A percentile compares a stretch with the other conserved stretches of the same genome.
Conservation (phyloP, 2,329 filamentous ascomycete species). For the Phaeosphaeriaceae sp. region DNA sequence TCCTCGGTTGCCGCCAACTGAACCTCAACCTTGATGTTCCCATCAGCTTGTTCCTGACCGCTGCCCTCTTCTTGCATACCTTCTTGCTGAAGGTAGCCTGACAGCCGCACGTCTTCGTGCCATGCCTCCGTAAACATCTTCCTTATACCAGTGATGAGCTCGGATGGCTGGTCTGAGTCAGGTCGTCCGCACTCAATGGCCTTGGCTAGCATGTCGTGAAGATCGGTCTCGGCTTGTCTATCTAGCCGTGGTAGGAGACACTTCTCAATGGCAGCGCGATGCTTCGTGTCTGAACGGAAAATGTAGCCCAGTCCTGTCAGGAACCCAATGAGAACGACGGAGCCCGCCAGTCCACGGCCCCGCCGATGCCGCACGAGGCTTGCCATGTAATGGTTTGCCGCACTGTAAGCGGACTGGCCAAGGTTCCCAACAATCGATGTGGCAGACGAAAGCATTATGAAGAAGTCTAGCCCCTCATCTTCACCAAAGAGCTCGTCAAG, state of each 20-base stretch:
- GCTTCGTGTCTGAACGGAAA: constrained; percentile 2
- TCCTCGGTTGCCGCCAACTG: not conserved
- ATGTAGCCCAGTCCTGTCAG: constrained; percentile 53
- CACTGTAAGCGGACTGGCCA: constrained; percentile 21
- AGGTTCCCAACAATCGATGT: constrained; percentile 10
- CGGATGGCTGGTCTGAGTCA: constrained; percentile 6
- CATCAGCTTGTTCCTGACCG: constrained; percentile 5
- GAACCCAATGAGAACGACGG: constrained; percentile 48
- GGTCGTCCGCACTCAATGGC: constrained; percentile 13
- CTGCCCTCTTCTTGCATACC: constrained; percentile 4
- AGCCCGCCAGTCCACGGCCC: constrained; percentile 47
- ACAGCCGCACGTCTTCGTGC: constrained; percentile 9
- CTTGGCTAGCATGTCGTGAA: constrained; percentile 17
- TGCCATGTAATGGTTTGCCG: constrained; percentile 48
- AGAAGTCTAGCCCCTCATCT: constrained; percentile 20
- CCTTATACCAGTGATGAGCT: constrained; percentile 12
- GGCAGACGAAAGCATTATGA: constrained; percentile 23
- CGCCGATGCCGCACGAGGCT: constrained; percentile 47
- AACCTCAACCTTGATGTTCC: constrained; percentile 4
- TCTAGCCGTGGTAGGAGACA: not conserved
- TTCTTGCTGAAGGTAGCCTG: constrained; percentile 4
- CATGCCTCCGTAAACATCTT: constrained; percentile 6
- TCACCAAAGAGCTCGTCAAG: not conserved
- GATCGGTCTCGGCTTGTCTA: constrained; percentile 11
- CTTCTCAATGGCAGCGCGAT: constrained; percentile 2